Percentiles rank a stretch among this genome's conserved stretches.
Conservation (phyloP, 441 rosid species). For the Manihot esculenta region DNA sequence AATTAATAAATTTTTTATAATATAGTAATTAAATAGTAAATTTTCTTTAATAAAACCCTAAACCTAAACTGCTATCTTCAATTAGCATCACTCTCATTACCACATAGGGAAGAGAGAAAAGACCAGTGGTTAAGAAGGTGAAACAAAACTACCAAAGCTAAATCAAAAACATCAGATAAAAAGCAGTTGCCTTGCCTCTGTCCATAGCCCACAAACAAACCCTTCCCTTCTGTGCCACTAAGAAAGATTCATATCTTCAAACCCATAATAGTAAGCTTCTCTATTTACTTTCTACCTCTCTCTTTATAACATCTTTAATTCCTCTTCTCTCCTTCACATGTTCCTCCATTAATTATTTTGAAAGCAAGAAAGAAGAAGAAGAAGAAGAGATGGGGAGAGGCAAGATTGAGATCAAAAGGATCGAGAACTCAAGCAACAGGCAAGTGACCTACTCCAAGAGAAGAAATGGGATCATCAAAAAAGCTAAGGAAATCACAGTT, state of each 20-base stretch:
- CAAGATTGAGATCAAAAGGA: slow-evolving; percentile 93
- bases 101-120: slow-evolving; percentile 7
- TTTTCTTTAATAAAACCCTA: slow-evolving; percentile 12
- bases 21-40: too few relatives aligned
- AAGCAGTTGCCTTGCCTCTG: slow-evolving; percentile 43
- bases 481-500: slow-evolving; percentile 87
- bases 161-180: slow-evolving; percentile 16
- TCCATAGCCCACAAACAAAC: slow-evolving; percentile 48
- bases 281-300: slow-evolving; percentile 7
- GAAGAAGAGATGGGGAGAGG: slow-evolving; percentile 92
- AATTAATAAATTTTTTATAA: too few relatives aligned
- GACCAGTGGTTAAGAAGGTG: slow-evolving; percentile 30
- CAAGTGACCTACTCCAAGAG: slow-evolving; percentile 89
- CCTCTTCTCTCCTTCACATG: slow-evolving; percentile 17
- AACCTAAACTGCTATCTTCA: neutral
- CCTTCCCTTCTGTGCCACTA: slow-evolving; percentile 46
- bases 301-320: slow-evolving; percentile 28
- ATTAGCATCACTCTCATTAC: slow-evolving; percentile 5
- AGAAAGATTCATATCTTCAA: slow-evolving; percentile 54
- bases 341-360: slow-evolving; percentile 14
- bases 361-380: too few relatives aligned
- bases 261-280: slow-evolving; percentile 50
- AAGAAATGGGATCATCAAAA: slow-evolving; percentile 77
- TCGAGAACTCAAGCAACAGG: slow-evolving; percentile 87
- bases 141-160: slow-evolving; percentile 25